phyloP scores from a whole-genome alignment of 331 rosid species.

The Saraca asoca region DNA sequence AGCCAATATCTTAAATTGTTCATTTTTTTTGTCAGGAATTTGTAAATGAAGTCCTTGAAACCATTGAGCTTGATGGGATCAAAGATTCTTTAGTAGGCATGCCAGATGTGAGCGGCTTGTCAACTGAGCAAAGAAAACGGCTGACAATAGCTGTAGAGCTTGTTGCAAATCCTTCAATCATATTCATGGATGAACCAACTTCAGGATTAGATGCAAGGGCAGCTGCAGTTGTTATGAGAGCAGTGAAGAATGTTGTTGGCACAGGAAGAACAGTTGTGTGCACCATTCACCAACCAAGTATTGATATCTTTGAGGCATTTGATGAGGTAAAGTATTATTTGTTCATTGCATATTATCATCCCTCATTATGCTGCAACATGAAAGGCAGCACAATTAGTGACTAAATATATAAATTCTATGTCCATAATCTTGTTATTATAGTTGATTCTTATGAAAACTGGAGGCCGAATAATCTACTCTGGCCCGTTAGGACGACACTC shows the following conservation, averaged over 20 bases:
- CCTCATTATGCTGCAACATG: too few relatives aligned
- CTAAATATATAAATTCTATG: too few relatives aligned
- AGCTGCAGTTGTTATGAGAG: slow-evolving; percentile 64
- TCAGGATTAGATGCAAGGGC: slow-evolving; percentile 65
- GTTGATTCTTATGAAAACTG: slow-evolving; percentile 61
- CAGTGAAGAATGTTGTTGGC: slow-evolving; percentile 57
- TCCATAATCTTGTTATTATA: slow-evolving; percentile 19
- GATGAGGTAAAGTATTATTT: slow-evolving; percentile 53
- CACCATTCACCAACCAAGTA: slow-evolving; percentile 69
- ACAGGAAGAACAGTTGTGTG: slow-evolving; percentile 64
- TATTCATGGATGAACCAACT: slow-evolving; percentile 69
- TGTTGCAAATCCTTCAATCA: slow-evolving; percentile 59
- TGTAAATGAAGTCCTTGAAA: slow-evolving; percentile 60
- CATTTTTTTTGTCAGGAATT: slow-evolving; percentile 42
- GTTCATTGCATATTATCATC: slow-evolving; percentile 11
- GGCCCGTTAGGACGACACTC: slow-evolving; percentile 61
- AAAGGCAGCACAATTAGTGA: too few relatives aligned
- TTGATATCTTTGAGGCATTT: slow-evolving; percentile 59
- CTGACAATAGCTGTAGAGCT: slow-evolving; percentile 62
- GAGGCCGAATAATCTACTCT: slow-evolving; percentile 56
- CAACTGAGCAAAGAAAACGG: slow-evolving; percentile 64
- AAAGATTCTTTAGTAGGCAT: slow-evolving; percentile 58
- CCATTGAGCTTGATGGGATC: slow-evolving; percentile 55
- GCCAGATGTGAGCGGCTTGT: slow-evolving; percentile 54
- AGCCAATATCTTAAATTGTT: background rate